A percentile compares a stretch with the other conserved stretches of the same genome.
These are phyloP conservation scores for Phytophthora fragariae DNA, from an alignment of 352 stramenopile genomes.

Conservation along the genomic window DNA sequence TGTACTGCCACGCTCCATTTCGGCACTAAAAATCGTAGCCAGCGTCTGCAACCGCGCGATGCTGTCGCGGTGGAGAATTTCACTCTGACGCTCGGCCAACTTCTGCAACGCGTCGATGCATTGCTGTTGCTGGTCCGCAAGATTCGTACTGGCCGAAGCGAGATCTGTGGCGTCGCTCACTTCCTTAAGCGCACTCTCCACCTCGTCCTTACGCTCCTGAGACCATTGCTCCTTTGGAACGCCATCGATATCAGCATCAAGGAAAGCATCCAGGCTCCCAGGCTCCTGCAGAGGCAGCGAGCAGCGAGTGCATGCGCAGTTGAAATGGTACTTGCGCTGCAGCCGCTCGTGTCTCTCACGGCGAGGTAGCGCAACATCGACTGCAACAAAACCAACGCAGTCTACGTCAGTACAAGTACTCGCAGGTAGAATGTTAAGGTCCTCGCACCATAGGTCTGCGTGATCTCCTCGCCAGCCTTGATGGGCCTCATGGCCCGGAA, in stretches of 20 bases:
- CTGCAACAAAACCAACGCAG: slow-evolving; percentile 31
- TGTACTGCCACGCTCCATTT: slow-evolving; percentile 52
- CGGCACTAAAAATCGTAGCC: slow-evolving; percentile 60
- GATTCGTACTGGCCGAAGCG: slow-evolving; percentile 5
- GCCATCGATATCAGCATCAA: slow-evolving; percentile 63
- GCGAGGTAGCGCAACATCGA: slow-evolving; percentile 66
- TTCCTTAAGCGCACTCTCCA: slow-evolving; percentile 38
- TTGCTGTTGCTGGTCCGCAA: slow-evolving; percentile 32
- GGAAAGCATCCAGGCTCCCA: slow-evolving; percentile 44
- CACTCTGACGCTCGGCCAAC: slow-evolving; percentile 36
- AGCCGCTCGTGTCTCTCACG: slow-evolving; percentile 54
- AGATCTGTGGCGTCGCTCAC: slow-evolving; percentile 23
- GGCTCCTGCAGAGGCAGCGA: slow-evolving; percentile 35
- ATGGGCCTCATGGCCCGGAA: slow-evolving; percentile 67
- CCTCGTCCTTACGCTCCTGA: slow-evolving; percentile 30
- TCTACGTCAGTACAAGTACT: slow-evolving; percentile 4
- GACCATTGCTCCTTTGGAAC: slow-evolving; percentile 49
- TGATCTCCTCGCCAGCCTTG: slow-evolving; percentile 59
- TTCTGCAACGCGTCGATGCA: slow-evolving; percentile 35
- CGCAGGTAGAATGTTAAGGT: neutral
- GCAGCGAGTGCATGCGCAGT: slow-evolving; percentile 64
- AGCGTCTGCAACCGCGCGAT: slow-evolving; percentile 56
- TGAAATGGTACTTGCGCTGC: slow-evolving; percentile 70
- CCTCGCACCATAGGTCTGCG: slow-evolving; percentile 67
- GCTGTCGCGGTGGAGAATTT: slow-evolving; percentile 49